phyloP scores from a whole-genome alignment of 768 basidiomycete species.

The Psilocybe cyanescens region DNA sequence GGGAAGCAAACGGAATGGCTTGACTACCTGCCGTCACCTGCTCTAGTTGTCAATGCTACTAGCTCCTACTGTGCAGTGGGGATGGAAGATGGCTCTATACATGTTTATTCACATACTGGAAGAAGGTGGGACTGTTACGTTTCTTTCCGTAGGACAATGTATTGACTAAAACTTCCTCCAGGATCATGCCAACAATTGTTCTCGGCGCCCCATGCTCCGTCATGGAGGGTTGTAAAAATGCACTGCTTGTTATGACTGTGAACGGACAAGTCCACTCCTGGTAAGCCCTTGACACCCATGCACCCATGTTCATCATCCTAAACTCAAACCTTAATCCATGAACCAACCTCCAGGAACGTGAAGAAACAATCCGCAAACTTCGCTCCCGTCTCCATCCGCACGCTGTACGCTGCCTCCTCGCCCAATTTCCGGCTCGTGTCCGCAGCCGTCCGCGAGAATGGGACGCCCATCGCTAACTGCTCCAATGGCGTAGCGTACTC shows the following conservation, averaged over 20 bases:
- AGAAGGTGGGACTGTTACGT: conserved; percentile 56
- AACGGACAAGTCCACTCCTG: conserved; percentile 76
- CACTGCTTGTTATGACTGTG: conserved; percentile 74
- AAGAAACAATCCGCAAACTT: conserved; percentile 69
- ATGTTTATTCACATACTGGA: conserved; percentile 84
- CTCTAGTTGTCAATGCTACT: conserved; percentile 69
- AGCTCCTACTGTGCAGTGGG: conserved; percentile 73
- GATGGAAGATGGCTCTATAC: conserved; percentile 78
- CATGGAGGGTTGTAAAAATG: conserved; percentile 66
- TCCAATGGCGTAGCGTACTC: conserved; percentile 81
- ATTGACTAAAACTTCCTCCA: conserved; percentile 31
- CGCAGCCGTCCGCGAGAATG: conserved; percentile 76
- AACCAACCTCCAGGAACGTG: conserved; percentile 60
- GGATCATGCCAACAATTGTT: conserved; percentile 76
- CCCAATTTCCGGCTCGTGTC: conserved; percentile 67
- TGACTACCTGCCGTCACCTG: conserved; percentile 82
- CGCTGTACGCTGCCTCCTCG: conserved; percentile 53
- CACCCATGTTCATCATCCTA: neutral
- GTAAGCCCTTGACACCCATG: conserved; percentile 40
- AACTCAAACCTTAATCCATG: neutral
- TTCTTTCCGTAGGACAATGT: neutral
- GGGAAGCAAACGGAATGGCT: conserved; percentile 83
- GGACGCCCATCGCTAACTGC: conserved; percentile 75
- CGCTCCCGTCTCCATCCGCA: conserved; percentile 62
- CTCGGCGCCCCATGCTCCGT: conserved; percentile 74